Conservation (phyloP, 163 green algal species). For the Chlorella variabilis region DNA sequence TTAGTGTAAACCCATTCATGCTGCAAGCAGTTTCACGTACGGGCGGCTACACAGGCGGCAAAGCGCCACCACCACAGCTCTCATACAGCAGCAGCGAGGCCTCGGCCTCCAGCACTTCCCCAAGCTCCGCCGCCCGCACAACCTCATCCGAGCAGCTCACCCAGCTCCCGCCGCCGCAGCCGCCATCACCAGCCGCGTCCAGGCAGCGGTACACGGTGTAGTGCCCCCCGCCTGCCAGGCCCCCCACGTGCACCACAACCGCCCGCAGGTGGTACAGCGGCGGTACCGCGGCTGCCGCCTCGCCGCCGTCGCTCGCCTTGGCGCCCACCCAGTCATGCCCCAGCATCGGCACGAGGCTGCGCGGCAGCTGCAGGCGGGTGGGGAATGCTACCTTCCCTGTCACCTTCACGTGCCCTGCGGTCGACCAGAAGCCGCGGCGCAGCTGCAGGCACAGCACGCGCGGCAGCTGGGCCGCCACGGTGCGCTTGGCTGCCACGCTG, state of each 20-base stretch:
- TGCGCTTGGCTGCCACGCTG: conserved; percentile 1
- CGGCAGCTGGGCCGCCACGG: conserved; percentile 3
- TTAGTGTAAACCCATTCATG: neutral
- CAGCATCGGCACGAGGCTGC: neutral
- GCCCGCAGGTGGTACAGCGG: conserved; percentile 12
- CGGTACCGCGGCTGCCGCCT: neutral
- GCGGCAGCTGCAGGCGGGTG: neutral
- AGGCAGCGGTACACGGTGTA: conserved; percentile 27
- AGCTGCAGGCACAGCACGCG: conserved; percentile 42
- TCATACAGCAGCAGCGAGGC: conserved; percentile 44
- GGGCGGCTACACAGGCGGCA: neutral
- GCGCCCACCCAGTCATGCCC: neutral
- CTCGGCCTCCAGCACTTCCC: conserved; percentile 37
- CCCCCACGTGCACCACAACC: conserved; percentile 25
- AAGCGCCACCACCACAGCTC: neutral
- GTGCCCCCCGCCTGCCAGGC: neutral
- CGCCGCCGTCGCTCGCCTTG: neutral
- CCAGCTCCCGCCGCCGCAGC: conserved; percentile 7
- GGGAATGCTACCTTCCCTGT: conserved; percentile 17
- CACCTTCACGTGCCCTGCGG: conserved; percentile 33
- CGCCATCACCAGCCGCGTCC: neutral
- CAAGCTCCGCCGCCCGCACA: neutral
- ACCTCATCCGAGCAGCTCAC: conserved; percentile 24
- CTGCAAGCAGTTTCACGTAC: too few species aligned
- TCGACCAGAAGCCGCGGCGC: conserved; percentile 30